These are phyloP conservation scores for Cytospora piceae DNA, from an alignment of 2,329 filamentous ascomycete genomes.

Conservation along the genomic window DNA sequence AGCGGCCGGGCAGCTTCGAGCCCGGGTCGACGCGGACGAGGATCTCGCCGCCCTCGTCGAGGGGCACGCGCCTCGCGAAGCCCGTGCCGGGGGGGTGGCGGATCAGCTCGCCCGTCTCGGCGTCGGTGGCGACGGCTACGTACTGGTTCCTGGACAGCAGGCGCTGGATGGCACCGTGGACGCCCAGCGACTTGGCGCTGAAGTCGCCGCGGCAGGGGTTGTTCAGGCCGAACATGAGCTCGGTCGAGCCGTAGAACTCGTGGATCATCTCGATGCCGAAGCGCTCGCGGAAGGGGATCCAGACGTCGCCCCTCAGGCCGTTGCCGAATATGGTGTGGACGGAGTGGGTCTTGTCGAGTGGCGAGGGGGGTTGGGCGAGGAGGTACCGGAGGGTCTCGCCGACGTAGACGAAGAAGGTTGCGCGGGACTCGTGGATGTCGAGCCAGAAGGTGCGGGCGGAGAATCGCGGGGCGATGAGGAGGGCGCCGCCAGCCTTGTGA, in stretches of 20 bases:
- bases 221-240: conserved; percentile 67
- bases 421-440: conserved; percentile 68
- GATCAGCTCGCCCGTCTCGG: conserved; percentile 67
- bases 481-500: conserved; percentile 49
- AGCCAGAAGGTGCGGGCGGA: conserved; percentile 72
- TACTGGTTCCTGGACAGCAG: conserved; percentile 55
- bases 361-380: conserved; percentile 66
- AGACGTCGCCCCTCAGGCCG: conserved; percentile 70
- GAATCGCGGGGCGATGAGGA: conserved; percentile 70
- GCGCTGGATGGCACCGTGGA: conserved; percentile 68
- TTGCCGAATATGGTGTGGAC: conserved; percentile 67
- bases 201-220: conserved; percentile 67
- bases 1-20: conserved; percentile 45
- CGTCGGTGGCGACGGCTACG: conserved; percentile 70
- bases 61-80: conserved; percentile 65
- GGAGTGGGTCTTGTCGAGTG: conserved; percentile 61
- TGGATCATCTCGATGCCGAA: conserved; percentile 65
- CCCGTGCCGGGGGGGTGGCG: conserved; percentile 69
- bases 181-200: conserved; percentile 66
- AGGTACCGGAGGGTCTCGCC: conserved; percentile 78
- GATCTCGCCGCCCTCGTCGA: conserved; percentile 75
- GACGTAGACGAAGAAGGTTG: conserved; percentile 77
- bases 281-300: conserved; percentile 65
- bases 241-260: conserved; percentile 80
- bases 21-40: conserved; percentile 59